Conservation (phyloP, 2,329 filamentous ascomycete species). For the Bipolaris sorokiniana region DNA sequence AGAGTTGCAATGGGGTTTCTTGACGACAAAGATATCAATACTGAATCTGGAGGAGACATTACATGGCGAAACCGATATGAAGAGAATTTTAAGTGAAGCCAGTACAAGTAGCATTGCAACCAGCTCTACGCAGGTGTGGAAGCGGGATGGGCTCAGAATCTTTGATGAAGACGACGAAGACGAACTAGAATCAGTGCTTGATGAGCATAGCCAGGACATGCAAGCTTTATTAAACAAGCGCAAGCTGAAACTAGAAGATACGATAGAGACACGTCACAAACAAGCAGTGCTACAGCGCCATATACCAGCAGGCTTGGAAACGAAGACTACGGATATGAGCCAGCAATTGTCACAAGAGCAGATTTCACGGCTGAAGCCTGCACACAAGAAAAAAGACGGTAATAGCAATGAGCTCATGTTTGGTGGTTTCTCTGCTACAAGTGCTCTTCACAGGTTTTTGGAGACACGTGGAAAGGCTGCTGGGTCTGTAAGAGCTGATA, state of each 20-base stretch:
- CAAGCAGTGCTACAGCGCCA: neutral
- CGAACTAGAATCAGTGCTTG: constrained; percentile 26
- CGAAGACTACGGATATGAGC: neutral
- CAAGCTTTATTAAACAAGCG: constrained; percentile 50
- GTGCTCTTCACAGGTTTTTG: constrained; percentile 60
- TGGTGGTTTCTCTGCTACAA: constrained; percentile 50
- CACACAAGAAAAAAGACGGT: neutral
- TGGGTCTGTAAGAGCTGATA: neutral
- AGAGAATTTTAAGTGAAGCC: constrained; percentile 46
- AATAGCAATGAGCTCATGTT: constrained; percentile 37
- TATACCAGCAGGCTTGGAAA: neutral
- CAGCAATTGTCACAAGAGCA: neutral
- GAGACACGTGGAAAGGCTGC: constrained; percentile 50
- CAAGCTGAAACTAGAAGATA: constrained; percentile 29
- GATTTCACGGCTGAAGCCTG: neutral
- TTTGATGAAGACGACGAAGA: constrained; percentile 52
- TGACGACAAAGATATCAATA: constrained; percentile 50
- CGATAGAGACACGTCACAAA: constrained; percentile 3
- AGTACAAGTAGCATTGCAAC: constrained; percentile 45
- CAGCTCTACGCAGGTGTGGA: constrained; percentile 55
- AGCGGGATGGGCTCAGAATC: constrained; percentile 55
- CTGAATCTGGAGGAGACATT: constrained; percentile 49
- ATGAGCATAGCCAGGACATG: constrained; percentile 40
- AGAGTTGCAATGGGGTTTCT: constrained; percentile 56
- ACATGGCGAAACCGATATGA: constrained; percentile 49